Percentiles rank a stretch among this genome's conserved stretches.
Evolutionary conservation across 1,284 basidiomycete species (phyloP).

Genomic region (Apiotrichum laibachii): DNA sequence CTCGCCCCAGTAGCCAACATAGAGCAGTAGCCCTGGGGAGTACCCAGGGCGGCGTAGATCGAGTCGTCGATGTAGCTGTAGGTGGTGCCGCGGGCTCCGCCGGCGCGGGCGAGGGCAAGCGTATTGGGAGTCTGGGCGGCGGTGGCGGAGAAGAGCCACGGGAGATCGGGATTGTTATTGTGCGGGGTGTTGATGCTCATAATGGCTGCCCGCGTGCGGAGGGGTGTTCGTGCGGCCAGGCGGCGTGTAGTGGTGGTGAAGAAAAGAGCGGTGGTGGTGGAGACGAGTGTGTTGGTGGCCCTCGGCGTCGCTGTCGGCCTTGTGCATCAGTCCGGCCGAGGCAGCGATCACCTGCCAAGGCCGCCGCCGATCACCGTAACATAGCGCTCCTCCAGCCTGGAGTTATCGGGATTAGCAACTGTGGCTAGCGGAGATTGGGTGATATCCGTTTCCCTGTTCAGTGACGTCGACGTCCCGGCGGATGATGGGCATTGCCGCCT

Average conservation of each 20-base stretch:
- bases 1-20: slow-evolving; percentile 44
- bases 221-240: not conserved
- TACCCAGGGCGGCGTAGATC: slow-evolving; percentile 17
- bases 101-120: slow-evolving; percentile 47
- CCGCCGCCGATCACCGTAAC: too few species aligned
- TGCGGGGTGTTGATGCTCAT: not conserved
- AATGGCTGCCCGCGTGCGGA: too few species aligned
- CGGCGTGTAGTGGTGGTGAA: slow-evolving; percentile 1
- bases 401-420: too few species aligned
- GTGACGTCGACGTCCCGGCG: too few species aligned
- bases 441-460: too few species aligned
- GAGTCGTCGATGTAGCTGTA: slow-evolving; percentile 43
- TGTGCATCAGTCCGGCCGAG: too few species aligned
- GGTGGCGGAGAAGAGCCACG: slow-evolving; percentile 29
- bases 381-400: too few species aligned
- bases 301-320: not conserved
- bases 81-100: slow-evolving; percentile 39
- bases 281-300: not conserved
- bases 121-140: slow-evolving; percentile 26
- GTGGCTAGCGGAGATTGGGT: too few species aligned
- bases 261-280: too few species aligned
- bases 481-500: too few species aligned
- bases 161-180: not conserved
- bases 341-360: too few species aligned
- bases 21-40: slow-evolving; percentile 27